Percentiles rank a stretch among this genome's conserved stretches.
Conservation (phyloP, 2,329 filamentous ascomycete species). For the Alternaria burnsii region DNA sequence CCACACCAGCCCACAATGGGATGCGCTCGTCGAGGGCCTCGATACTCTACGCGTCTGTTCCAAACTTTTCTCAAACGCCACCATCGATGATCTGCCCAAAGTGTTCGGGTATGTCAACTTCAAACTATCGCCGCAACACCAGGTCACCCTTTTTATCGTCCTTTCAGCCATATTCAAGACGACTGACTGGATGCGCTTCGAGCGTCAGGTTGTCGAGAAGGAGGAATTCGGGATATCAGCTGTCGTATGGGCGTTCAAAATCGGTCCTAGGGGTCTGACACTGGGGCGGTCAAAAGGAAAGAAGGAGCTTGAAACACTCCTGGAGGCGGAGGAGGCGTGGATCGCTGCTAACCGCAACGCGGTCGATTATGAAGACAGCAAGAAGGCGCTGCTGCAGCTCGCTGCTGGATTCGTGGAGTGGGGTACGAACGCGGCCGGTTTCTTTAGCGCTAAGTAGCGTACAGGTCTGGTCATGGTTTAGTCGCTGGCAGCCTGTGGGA, state of each 20-base stretch:
- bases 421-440: neutral
- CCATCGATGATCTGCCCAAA: neutral
- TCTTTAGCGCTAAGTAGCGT: neutral
- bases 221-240: slow-evolving; percentile 1
- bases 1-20: neutral
- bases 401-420: neutral
- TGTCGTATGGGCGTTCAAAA: neutral
- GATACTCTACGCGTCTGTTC: neutral
- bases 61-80: neutral
- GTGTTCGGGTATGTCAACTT: neutral
- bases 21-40: neutral
- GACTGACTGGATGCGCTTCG: neutral
- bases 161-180: neutral
- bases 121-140: neutral
- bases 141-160: neutral
- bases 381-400: neutral
- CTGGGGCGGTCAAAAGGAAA: neutral
- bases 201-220: neutral
- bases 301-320: neutral
- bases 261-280: neutral
- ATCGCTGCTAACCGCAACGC: neutral
- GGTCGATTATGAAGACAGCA: neutral
- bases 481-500: accelerated
- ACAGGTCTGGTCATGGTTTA: neutral
- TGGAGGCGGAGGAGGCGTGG: slow-evolving; percentile 2